A percentile compares a stretch with the other conserved stretches of the same genome.
phyloP scores from a whole-genome alignment of 345 rosid genomes.

The Angophora floribunda region DNA sequence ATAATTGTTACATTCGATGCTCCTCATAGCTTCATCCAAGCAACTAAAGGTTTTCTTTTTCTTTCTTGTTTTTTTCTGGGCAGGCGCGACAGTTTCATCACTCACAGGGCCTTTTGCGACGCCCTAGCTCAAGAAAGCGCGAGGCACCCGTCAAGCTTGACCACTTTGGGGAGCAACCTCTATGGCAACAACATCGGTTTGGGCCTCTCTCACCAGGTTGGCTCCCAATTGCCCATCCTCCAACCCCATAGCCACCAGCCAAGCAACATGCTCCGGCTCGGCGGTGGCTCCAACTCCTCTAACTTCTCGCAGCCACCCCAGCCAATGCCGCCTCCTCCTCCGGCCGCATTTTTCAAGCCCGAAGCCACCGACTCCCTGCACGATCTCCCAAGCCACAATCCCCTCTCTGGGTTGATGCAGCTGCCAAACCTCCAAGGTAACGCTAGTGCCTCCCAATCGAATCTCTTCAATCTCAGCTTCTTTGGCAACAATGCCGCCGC shows the following conservation, averaged over 20 bases:
- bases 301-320: constrained; percentile 15
- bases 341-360: constrained; percentile 26
- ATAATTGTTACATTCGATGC: neutral
- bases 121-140: constrained; percentile 75
- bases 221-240: constrained; percentile 20
- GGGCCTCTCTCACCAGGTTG: constrained; percentile 21
- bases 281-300: constrained; percentile 34
- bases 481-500: constrained; percentile 23
- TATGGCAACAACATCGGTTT: constrained; percentile 24
- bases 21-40: neutral
- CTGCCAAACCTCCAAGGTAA: constrained; percentile 33
- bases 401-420: constrained; percentile 39
- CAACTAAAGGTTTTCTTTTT: neutral
- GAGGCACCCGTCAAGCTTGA: constrained; percentile 43
- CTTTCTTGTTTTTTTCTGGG: neutral
- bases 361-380: constrained; percentile 26
- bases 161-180: constrained; percentile 20
- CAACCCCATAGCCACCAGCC: constrained; percentile 12
- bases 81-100: constrained; percentile 87
- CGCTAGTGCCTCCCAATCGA: constrained; percentile 6
- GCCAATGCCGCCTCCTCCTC: neutral
- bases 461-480: constrained; percentile 55
- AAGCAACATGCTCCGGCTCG: constrained; percentile 36
- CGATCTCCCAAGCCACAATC: constrained; percentile 21
- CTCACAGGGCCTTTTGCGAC: constrained; percentile 86